Evolutionary conservation across 108 stramenopile genomes (phyloP).

Genomic region (Chaetoceros muelleri): DNA sequence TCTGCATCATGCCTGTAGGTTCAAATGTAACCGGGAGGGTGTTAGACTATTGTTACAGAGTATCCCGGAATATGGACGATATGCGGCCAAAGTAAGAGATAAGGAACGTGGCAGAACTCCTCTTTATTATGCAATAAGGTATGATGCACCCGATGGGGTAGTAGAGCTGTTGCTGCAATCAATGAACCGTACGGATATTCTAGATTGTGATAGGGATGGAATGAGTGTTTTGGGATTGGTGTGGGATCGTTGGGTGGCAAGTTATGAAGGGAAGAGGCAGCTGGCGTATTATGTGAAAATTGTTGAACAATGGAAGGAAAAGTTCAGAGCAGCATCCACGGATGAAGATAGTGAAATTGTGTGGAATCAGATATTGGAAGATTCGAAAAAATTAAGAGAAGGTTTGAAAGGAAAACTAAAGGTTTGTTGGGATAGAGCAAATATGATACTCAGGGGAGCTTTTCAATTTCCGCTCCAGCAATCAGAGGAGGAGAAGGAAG

Average conservation of each 20-base stretch:
- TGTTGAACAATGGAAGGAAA: background rate
- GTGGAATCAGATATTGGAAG: background rate
- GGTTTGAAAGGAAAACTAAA: conserved; percentile 15
- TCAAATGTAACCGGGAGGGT: conserved; percentile 57
- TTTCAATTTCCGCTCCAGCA: conserved; percentile 57
- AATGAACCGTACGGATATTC: conserved; percentile 46
- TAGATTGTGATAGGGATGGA: conserved; percentile 66
- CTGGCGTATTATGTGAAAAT: conserved; percentile 4
- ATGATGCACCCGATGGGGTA: conserved; percentile 73
- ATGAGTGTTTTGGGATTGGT: conserved; percentile 52
- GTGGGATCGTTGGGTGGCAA: conserved; percentile 72
- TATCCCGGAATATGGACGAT: conserved; percentile 32
- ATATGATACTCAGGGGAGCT: conserved; percentile 61
- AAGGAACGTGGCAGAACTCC: conserved; percentile 37
- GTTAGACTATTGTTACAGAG: conserved; percentile 38
- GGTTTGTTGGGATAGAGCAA: conserved; percentile 47
- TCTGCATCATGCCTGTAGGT: conserved; percentile 62
- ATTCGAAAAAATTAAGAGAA: background rate
- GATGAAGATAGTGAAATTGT: background rate
- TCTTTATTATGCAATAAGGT: conserved; percentile 67
- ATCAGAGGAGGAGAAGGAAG: background rate
- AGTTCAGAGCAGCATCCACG: background rate
- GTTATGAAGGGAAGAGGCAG: conserved; percentile 47
- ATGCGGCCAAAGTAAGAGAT: conserved; percentile 35
- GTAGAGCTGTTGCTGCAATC: conserved; percentile 48